A percentile compares a stretch with the other conserved stretches of the same genome.
phyloP scores from a whole-genome alignment of 495 filamentous ascomycete genomes.

The Xylona heveae region DNA sequence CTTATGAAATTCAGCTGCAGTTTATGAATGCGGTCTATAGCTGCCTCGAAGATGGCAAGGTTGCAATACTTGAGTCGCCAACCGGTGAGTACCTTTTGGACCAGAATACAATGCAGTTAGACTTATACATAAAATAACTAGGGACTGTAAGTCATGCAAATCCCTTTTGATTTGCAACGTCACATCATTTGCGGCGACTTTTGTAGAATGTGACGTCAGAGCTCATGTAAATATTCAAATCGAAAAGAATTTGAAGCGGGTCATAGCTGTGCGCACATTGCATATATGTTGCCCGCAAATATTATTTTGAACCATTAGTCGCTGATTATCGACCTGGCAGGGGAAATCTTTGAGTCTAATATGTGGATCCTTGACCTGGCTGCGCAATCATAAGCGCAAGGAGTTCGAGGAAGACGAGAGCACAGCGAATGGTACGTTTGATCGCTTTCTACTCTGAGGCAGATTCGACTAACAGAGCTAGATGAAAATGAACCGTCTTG shows the following conservation, averaged over 20 bases:
- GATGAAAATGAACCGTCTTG: constrained; percentile 70
- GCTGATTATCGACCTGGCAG: too few relatives aligned
- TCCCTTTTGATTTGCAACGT: neutral
- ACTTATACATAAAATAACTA: neutral
- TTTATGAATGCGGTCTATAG: constrained; percentile 81
- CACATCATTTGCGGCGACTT: constrained; percentile 1
- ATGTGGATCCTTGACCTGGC: constrained; percentile 82
- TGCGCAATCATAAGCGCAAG: constrained; percentile 61
- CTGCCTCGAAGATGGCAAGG: constrained; percentile 55
- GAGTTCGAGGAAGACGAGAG: constrained; percentile 31
- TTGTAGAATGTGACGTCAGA: neutral
- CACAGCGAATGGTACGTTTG: constrained; percentile 13
- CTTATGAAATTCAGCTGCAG: constrained; percentile 73
- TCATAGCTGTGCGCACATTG: too few relatives aligned
- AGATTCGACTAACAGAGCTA: constrained; percentile 8
- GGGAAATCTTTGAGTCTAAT: constrained; percentile 97
- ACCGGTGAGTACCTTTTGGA: constrained; percentile 32
- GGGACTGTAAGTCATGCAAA: constrained; percentile 25
- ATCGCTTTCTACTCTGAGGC: constrained; percentile 10
- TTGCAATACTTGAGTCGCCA: constrained; percentile 87
- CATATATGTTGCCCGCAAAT: too few relatives aligned
- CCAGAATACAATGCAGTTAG: neutral
- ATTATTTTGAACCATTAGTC: too few relatives aligned
- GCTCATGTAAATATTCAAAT: too few relatives aligned
- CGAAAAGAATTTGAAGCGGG: too few relatives aligned